Evolutionary conservation across 495 filamentous ascomycete genomes (phyloP), one percentile per base, ranked within the genome.

Genomic region (Lasiosphaeris hirsuta): DNA sequence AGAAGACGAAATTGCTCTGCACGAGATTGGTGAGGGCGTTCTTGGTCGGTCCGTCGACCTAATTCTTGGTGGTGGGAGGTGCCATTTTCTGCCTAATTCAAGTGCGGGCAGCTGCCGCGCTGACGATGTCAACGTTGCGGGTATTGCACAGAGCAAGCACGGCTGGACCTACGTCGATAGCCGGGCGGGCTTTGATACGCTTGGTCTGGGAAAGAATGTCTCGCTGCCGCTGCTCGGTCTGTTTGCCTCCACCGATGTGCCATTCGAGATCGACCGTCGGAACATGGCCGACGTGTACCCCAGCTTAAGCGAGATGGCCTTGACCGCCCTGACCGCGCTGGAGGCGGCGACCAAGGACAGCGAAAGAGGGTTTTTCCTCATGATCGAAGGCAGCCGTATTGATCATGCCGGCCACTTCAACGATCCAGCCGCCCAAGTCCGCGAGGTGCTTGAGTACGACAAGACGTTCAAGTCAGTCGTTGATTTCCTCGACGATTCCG

Each of bases 371-470:
- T 98, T 98, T 79, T 97, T 98, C 76, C 70, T 98, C 56, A 95
- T 98, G 93, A 93, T 98, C 57, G 94, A 98, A 70, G 94, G 94
- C 5, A 92, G 88, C 62, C 81, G 95, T 35, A 97, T 98, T 61
- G 94, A 98, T 61, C 95, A 98, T 69, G 92, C 94, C 2, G 95
- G 92, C 10, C 94, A 98, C 65, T 85, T 83, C 51, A 98, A 98
- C 63, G 94, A 98, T 67, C 94, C 94, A 1, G 92, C 88, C 10
- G 92, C 95, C 0, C 95, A 97, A 68, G 94, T 97, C 8, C 85
- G 93, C 55, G 94, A 98, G 66, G 92, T 97, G 0, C 75, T 97
- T 6, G 92, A 88, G 38, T 97, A 96, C 60, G 94, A 97, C 75
- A 86, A 82, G 66, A 82, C 93, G 0, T 92, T 97, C 71, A 75